Evolutionary conservation across 768 basidiomycete species (phyloP), one percentile per base, ranked within the genome.

Genomic region (Crepidotus variabilis): DNA sequence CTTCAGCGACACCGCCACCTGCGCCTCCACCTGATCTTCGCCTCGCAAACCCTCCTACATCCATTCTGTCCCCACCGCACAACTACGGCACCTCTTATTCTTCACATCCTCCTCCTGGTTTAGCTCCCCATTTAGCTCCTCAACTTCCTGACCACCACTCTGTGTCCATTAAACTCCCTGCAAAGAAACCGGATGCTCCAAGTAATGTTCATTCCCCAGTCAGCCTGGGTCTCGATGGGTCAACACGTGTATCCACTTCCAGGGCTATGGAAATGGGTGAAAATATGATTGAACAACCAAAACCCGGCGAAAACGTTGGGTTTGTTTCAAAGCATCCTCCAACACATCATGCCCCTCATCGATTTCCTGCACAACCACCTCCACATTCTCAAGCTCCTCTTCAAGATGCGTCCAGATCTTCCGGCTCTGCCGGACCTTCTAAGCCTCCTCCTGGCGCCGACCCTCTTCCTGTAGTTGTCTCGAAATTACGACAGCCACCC

Each of bases 141-240:
- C 2, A 60, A 8, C 28, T 28, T 28, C 28, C 28, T 28, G 28
- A 3, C 28, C 28, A 28, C 8, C 28, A 28, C 28, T 8, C 28
- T 8, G 28, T 28, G 8, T 28, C 72, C 1, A 71, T 79, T 3
- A 77, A 75, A n/a, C 74, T 78, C n/a, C 68, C 72, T 1, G 69
- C 78, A 48, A 78, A 76, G 51, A 76, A 75, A 20, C 80, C 80
- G 6, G 69, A 71, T 1, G 79, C 80, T 0, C 84, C 82, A 0
- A 68, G 69, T 11, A 76, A 71, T 60, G 60, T 64, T 2, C 79
- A 74, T 60, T 83, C 82, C 9, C 82, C 80, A 11, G 39, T 48
- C 9, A 33, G 63, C 21, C 50, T 66, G 21, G 39, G 39, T 43
- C 39, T 20, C 39, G 60, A 65, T 34, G 43, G 63, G 36, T 57